These are phyloP conservation scores for Fusarium nodosum DNA, from an alignment of 2,329 filamentous ascomycete genomes.

Conservation along the genomic window DNA sequence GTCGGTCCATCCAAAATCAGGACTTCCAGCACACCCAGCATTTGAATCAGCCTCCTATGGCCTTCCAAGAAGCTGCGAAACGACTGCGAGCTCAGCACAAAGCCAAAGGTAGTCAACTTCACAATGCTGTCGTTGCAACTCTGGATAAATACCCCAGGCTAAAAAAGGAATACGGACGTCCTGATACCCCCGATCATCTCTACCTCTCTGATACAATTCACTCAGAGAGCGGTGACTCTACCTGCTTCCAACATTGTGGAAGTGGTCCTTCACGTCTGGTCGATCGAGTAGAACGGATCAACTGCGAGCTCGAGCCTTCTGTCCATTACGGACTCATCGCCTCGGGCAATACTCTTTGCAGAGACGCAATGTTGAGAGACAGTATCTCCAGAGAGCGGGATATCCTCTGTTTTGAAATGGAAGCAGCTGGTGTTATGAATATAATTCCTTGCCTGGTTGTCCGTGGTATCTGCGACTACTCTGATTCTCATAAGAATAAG, in stretches of 20 bases:
- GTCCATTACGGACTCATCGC: background rate
- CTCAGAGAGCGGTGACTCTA: background rate
- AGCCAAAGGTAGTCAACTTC: background rate
- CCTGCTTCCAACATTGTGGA: background rate
- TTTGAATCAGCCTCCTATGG: background rate
- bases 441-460: background rate
- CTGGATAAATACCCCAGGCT: background rate
- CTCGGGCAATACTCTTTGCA: background rate
- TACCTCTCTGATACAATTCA: background rate
- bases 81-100: background rate
- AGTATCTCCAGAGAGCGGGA: no score
- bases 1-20: background rate
- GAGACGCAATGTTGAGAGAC: no score
- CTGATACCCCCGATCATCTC: background rate
- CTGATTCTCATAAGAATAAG: background rate
- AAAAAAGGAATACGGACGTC: background rate
- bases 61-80: background rate
- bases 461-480: background rate
- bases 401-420: background rate
- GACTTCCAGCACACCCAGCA: background rate
- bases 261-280: background rate
- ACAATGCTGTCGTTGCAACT: background rate
- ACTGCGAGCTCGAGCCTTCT: background rate
- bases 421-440: background rate
- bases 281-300: background rate